phyloP scores from a whole-genome alignment of 2,329 filamentous ascomycete genomes.

The Xylaria hypoxylon region DNA sequence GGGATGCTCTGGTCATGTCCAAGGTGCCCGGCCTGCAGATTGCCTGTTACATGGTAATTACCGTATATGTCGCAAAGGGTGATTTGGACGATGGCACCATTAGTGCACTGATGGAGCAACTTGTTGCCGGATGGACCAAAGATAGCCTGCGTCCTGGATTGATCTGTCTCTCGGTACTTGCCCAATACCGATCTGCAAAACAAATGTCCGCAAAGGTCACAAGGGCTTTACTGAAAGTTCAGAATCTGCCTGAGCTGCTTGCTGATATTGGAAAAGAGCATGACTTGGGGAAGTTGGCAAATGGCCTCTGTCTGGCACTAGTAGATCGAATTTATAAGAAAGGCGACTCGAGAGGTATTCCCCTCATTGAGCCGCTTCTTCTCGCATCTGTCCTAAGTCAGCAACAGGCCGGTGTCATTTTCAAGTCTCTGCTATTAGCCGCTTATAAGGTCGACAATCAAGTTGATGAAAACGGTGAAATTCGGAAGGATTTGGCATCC shows the following conservation, averaged over 20 bases:
- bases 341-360: conserved; percentile 67
- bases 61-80: conserved; percentile 86
- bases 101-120: conserved; percentile 90
- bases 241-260: conserved; percentile 69
- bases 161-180: conserved; percentile 82
- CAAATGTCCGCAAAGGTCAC: conserved; percentile 77
- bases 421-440: conserved; percentile 72
- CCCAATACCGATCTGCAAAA: conserved; percentile 79
- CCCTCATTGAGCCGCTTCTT: conserved; percentile 71
- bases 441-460: conserved; percentile 68
- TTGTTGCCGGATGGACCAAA: conserved; percentile 79
- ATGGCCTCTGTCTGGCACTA: conserved; percentile 76
- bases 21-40: conserved; percentile 83
- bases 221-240: conserved; percentile 74
- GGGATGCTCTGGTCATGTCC: conserved; percentile 80
- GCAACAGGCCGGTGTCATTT: conserved; percentile 71
- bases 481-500: conserved; percentile 73
- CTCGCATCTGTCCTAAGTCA: conserved; percentile 70
- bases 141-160: conserved; percentile 80
- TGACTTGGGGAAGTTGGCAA: conserved; percentile 76
- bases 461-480: conserved; percentile 64
- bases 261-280: conserved; percentile 72
- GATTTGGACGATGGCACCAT: conserved; percentile 81
- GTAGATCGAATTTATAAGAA: conserved; percentile 72
- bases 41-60: conserved; percentile 90